A percentile compares a stretch with the other conserved stretches of the same genome.
phyloP scores from a whole-genome alignment of 306 rosid genomes.

The Pyrus communis region DNA sequence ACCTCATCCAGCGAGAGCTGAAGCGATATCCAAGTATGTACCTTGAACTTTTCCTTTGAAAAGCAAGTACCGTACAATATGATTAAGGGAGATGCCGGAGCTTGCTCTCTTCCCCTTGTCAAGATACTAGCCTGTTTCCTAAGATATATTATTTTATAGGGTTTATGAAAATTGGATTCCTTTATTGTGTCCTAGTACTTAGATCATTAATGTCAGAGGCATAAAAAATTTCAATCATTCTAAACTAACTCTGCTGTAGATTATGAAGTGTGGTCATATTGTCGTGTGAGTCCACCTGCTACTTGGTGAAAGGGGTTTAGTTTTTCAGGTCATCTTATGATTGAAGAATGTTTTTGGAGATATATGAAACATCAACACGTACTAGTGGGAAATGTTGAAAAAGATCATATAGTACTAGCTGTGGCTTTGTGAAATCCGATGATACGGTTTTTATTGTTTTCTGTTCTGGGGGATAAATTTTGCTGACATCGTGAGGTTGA shows the following conservation, averaged over 20 bases:
- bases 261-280: not conserved
- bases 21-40: slow-evolving; percentile 91
- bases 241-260: too few species aligned
- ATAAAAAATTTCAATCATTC: too few species aligned
- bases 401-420: not conserved
- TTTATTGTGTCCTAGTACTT: too few species aligned
- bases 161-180: not conserved
- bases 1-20: slow-evolving; percentile 86
- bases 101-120: not conserved
- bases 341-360: not conserved
- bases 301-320: not conserved
- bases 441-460: not conserved
- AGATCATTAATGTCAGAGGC: too few species aligned
- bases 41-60: not conserved
- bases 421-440: not conserved
- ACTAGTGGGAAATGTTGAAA: not conserved
- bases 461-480: not conserved
- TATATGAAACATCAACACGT: not conserved
- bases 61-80: not conserved
- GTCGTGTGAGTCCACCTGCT: not conserved
- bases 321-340: not conserved
- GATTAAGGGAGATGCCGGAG: not conserved
- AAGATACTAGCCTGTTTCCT: not conserved
- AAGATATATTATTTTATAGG: not conserved
- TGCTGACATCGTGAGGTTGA: slow-evolving; percentile 4